Evolutionary conservation across 169 alveolate species (phyloP).

Genomic region (Cryptosporidium sp.): DNA sequence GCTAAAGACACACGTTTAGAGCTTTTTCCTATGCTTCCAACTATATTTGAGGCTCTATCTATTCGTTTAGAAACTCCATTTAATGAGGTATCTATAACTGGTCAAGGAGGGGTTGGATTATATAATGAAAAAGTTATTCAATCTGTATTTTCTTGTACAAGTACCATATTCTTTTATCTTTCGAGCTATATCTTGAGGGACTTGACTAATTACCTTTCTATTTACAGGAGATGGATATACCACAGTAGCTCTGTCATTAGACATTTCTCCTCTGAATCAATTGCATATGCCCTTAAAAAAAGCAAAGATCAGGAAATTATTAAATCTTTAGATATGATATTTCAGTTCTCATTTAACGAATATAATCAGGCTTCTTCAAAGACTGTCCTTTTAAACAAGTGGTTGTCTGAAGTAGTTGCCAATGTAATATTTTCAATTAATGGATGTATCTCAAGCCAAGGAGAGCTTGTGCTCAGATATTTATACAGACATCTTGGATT

Average conservation of each 20-base stretch:
- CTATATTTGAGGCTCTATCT: constrained; percentile 26
- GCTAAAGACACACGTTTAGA: constrained; percentile 69
- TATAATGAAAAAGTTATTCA: constrained; percentile 36
- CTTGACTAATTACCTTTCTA: background rate
- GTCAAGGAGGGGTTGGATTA: constrained; percentile 50
- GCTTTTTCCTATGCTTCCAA: constrained; percentile 43
- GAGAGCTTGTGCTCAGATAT: constrained; percentile 25
- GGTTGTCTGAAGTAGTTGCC: constrained; percentile 25
- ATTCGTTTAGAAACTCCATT: constrained; percentile 29
- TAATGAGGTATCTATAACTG: constrained; percentile 29
- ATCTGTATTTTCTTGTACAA: constrained; percentile 44
- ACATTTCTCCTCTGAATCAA: constrained; percentile 52
- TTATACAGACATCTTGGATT: constrained; percentile 28
- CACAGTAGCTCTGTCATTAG: constrained; percentile 15
- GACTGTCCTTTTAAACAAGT: background rate
- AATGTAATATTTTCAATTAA: constrained; percentile 19
- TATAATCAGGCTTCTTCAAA: background rate
- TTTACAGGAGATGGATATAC: constrained; percentile 41
- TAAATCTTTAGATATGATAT: constrained; percentile 1
- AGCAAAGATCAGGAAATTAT: constrained; percentile 11
- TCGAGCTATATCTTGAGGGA: constrained; percentile 32
- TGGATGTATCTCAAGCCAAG: constrained; percentile 49
- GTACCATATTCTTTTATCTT: constrained; percentile 62
- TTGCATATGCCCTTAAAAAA: constrained; percentile 54
- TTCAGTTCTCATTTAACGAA: background rate